Base-by-base conservation (phyloP, 768 basidiomycete species). In the Pisolithus tinctorius region DNA sequence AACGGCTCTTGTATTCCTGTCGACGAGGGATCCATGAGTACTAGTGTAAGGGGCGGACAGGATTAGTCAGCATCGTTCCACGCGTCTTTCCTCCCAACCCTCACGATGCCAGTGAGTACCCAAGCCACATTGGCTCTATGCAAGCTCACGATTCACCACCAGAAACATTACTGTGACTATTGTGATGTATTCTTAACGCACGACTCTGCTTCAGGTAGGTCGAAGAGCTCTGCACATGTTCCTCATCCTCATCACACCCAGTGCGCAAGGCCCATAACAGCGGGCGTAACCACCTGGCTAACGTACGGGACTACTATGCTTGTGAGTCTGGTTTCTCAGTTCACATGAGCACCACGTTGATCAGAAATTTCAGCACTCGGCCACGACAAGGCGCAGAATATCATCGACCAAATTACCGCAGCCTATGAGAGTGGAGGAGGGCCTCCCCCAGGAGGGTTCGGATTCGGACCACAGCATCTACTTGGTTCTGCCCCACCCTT, bases 261-360 rank as follows among this genome's bases (percentile, higher is more conserved):
- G 94, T 96, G 34, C 88, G 96, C 56, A 96, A 97, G 71, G 96
- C 96, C 48, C 96, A 99, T 69, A 98, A 99, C 71, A 91, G 87
- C 52, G 96, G 96, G 58, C 80, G 95, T 52, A 99, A 99, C 71
- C 96, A 99, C 66, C 79, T 98, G 37, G 78, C 91, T 37, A 99
- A 99, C 67, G 95, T 99, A 52, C 75, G 92, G 53, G 95, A 98
- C 62, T 99, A 98, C 68, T 99, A 96, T 71, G 91, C 93, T 11
- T 93, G 93, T 93, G 55, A 51, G 86, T 52, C 56, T 11, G 3
- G 27, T 25, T 25, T 10, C 17, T 16, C 31, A 37, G 8, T 34
- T 34, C 5, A 4, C 17, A 27, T 1, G 25, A n/a, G 16, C 17
- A 4, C 11, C 0, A 42, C 13, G 26, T 49, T 58, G 30, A 68